Percentiles rank a stretch among this genome's conserved stretches.
Evolutionary conservation across 345 rosid species (phyloP).

Genomic region (Ricinus communis): DNA sequence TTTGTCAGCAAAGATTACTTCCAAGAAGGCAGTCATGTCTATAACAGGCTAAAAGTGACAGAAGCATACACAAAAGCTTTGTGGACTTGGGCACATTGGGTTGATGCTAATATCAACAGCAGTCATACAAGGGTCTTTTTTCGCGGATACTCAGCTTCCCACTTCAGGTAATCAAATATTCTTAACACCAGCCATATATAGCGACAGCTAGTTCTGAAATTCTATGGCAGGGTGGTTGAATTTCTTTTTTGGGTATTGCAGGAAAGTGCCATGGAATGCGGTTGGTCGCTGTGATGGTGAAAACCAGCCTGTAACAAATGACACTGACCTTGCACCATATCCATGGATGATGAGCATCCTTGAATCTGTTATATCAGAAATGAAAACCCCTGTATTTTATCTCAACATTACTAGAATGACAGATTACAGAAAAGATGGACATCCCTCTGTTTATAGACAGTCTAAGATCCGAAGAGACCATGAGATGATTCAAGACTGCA

Average conservation of each 20-base stretch:
- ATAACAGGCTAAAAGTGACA: conserved; percentile 45
- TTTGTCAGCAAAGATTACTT: conserved; percentile 52
- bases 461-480: conserved; percentile 23
- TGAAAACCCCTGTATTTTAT: conserved; percentile 69
- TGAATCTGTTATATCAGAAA: conserved; percentile 60
- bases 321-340: conserved; percentile 42
- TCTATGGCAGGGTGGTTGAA: too few relatives aligned
- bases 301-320: conserved; percentile 44
- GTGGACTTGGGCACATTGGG: conserved; percentile 75
- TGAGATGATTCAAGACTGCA: conserved; percentile 58
- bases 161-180: conserved; percentile 45
- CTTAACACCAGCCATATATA: too few relatives aligned
- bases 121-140: conserved; percentile 62
- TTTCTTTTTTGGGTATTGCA: conserved; percentile 14
- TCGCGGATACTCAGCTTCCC: conserved; percentile 78
- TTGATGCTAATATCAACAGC: conserved; percentile 56
- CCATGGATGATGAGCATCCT: conserved; percentile 72
- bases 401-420: conserved; percentile 75
- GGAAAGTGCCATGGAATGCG: conserved; percentile 61
- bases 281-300: conserved; percentile 62
- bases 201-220: too few relatives aligned
- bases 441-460: conserved; percentile 62
- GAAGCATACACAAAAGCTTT: conserved; percentile 68
- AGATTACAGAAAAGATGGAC: conserved; percentile 64
- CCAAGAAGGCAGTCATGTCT: conserved; percentile 65